These are phyloP conservation scores for Venustampulla echinocandica DNA, from an alignment of 495 filamentous ascomycete genomes.

Conservation along the genomic window DNA sequence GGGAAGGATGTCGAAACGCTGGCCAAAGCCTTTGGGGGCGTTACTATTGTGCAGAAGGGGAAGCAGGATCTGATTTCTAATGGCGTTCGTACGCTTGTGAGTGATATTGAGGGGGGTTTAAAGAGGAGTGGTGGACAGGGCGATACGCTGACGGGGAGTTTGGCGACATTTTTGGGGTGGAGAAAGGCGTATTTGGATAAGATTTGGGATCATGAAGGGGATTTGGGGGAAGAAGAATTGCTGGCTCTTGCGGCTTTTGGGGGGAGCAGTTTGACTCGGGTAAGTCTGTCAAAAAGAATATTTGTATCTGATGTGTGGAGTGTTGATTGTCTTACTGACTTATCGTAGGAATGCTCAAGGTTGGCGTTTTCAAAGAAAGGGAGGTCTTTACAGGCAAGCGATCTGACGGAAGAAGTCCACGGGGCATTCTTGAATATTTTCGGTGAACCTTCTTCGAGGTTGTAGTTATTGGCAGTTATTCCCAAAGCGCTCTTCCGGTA, in stretches of 20 bases:
- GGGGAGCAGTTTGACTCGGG: conserved; percentile 75
- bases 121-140: conserved; percentile 94
- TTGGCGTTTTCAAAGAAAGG: conserved; percentile 82
- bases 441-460: too few species aligned
- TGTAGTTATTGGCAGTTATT: too few species aligned
- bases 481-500: too few species aligned
- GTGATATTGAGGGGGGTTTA: conserved; percentile 66
- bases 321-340: background rate
- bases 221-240: conserved; percentile 52
- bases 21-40: conserved; percentile 70
- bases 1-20: conserved; percentile 45
- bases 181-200: conserved; percentile 73
- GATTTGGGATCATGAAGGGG: conserved; percentile 67
- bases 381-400: conserved; percentile 84
- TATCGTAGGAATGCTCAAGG: conserved; percentile 62
- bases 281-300: conserved; percentile 26
- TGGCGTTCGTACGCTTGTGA: conserved; percentile 62
- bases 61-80: conserved; percentile 77
- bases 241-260: conserved; percentile 76
- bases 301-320: too few species aligned
- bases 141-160: conserved; percentile 84
- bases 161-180: conserved; percentile 85
- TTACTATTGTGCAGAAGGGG: conserved; percentile 88
- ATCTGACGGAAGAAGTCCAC: conserved; percentile 87
- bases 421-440: conserved; percentile 73